These are phyloP conservation scores for Yamadazyma laniorum DNA, from an alignment of 805 yeast genomes.

Conservation along the genomic window DNA sequence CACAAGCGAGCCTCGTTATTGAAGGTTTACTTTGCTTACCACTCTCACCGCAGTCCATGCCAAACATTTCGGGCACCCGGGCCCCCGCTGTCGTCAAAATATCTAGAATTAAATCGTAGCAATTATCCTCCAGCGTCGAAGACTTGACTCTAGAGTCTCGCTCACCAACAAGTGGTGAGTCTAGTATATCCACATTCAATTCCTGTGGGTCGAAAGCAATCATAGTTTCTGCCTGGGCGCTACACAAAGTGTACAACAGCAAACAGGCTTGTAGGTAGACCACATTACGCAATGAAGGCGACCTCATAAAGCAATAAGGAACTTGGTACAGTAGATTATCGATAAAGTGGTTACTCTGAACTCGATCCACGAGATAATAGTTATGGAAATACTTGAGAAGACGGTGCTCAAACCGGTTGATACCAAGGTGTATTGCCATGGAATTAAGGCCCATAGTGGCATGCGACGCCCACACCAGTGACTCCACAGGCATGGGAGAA, in stretches of 20 bases:
- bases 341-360: constrained; percentile 4
- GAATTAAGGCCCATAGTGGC: constrained; percentile 3
- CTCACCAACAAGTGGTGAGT: no score
- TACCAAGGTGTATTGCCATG: constrained; percentile 1
- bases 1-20: no score
- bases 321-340: constrained; percentile 1
- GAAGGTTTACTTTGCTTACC: no score
- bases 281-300: constrained; percentile 4
- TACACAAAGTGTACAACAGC: constrained; percentile 7
- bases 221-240: not conserved
- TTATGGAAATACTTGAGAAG: constrained; percentile 11
- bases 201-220: no score
- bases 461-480: not conserved
- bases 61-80: no score
- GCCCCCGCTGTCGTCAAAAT: no score
- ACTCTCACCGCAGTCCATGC: no score
- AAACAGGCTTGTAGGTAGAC: constrained; percentile 8
- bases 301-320: constrained; percentile 7
- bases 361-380: constrained; percentile 4
- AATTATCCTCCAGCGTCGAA: no score
- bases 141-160: no score
- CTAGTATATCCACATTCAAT: no score
- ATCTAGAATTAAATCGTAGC: no score
- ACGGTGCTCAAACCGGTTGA: constrained; percentile 10
- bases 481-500: not conserved